Percentiles rank a stretch among this genome's conserved stretches.
phyloP scores from a whole-genome alignment of 2,329 filamentous ascomycete species.

The Colletotrichum sp. region DNA sequence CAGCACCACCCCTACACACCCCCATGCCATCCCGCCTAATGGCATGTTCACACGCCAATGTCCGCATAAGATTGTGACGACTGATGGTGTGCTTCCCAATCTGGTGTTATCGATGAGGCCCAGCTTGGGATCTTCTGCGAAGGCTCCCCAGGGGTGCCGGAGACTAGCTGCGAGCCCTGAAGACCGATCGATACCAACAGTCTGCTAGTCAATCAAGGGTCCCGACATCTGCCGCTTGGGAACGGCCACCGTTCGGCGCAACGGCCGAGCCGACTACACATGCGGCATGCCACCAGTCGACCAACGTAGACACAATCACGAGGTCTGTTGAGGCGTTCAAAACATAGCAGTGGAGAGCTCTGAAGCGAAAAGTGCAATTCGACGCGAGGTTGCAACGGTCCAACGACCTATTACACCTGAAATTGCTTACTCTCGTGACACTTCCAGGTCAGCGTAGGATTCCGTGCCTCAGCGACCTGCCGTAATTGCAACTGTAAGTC shows the following conservation, averaged over 20 bases:
- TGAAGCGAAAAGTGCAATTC: background rate
- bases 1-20: background rate
- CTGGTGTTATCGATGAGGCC: background rate
- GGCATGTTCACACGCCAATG: background rate
- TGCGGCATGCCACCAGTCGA: background rate
- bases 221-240: background rate
- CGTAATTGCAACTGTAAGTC: background rate
- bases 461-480: constrained; percentile 1
- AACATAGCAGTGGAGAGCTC: background rate
- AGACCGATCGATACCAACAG: background rate
- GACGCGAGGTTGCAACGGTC: background rate
- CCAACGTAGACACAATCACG: background rate
- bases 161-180: constrained; percentile 7
- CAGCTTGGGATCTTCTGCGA: background rate
- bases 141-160: constrained; percentile 5
- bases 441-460: constrained; percentile 11
- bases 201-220: constrained; percentile 3
- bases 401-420: background rate
- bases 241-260: background rate
- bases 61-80: constrained; percentile 4
- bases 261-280: background rate
- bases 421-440: background rate
- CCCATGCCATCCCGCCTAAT: background rate
- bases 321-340: background rate
- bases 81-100: constrained; percentile 6